Base-by-base conservation (phyloP, 2,329 filamentous ascomycete genomes). In the Colletotrichum simmondsii region DNA sequence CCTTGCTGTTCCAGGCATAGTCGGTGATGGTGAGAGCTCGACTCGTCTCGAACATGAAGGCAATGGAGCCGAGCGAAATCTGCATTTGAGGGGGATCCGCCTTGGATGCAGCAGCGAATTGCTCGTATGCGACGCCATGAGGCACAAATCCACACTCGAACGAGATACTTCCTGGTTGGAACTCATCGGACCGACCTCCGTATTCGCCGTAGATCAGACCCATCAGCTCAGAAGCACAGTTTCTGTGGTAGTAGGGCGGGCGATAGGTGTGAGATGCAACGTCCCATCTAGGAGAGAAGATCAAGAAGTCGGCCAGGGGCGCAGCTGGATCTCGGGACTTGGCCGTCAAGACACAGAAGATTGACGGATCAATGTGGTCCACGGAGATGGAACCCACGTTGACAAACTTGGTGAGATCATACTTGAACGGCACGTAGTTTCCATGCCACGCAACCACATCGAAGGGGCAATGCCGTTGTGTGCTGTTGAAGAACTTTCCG, bases 401-500 rank as follows among this genome's bases (percentile, higher is more conserved):
- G 86, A 92, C 78, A 84, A 92, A 82, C 70, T 87, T 88, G 8
- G 86, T 87, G 4, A 90, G 78, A 63, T 87, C 87, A 77, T 90
- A 90, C 78, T 89, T 89, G 80, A 86, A 89, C 0, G 87, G 88
- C 66, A 90, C 90, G 76, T 92, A 92, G 64, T 89, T 91, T n/a
- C 92, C 92, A 76, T 93, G 91, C 92, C 92, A 93, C 2, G 91
- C 92, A 0, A 93, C 90, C 1, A 93, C 92, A 75, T 94, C 92
- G 77, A 93, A 94, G 0, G 92, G 92, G 2, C 88, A 91, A 78
- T 93, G 92, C 26, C 84, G 84, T 78, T 94, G 92, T 26, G 85
- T 86, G 67, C 88, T 90, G 26, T 82, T 84, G 77, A 92, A 92
- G 49, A 92, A 87, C 54, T 87, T 85, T 1, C 91, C 91, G 1